Percentiles rank a stretch among this genome's conserved stretches.
Evolutionary conservation across 1,139 yeast genomes (phyloP).

Genomic region (Citeromyces hawaiiensis): DNA sequence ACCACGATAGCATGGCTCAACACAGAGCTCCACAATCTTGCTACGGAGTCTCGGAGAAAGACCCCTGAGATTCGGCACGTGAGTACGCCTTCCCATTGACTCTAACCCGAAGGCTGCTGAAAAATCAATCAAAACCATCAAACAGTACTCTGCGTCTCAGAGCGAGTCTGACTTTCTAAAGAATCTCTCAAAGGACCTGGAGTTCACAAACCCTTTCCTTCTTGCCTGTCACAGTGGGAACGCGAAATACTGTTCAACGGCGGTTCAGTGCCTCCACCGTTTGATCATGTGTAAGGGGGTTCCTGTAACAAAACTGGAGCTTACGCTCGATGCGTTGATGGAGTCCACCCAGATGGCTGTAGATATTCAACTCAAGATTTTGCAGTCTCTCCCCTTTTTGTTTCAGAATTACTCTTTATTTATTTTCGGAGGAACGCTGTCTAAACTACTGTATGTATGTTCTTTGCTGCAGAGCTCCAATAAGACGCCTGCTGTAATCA

Average conservation of each 20-base stretch:
- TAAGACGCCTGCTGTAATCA: constrained; percentile 67
- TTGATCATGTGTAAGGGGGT: constrained; percentile 38
- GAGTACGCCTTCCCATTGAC: constrained; percentile 6
- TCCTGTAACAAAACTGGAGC: constrained; percentile 35
- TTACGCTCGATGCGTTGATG: constrained; percentile 49
- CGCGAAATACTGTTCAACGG: constrained; percentile 56
- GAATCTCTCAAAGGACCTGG: constrained; percentile 27
- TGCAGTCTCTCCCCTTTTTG: constrained; percentile 71
- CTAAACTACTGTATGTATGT: constrained; percentile 55
- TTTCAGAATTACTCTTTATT: constrained; percentile 46
- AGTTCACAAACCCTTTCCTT: constrained; percentile 56
- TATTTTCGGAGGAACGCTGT: constrained; percentile 42
- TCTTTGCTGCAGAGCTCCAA: constrained; percentile 57
- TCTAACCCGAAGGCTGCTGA: constrained; percentile 37
- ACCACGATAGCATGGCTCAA: constrained; percentile 28
- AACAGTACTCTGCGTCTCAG: constrained; percentile 14
- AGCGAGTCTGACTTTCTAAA: constrained; percentile 17
- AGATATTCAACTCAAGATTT: constrained; percentile 78
- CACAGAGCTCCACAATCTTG: constrained; percentile 43
- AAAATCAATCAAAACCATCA: constrained; percentile 35
- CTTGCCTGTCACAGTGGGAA: constrained; percentile 64
- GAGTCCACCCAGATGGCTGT: constrained; percentile 68
- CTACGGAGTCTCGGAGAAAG: constrained; percentile 61
- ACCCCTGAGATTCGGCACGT: constrained; percentile 47
- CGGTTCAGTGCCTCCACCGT: constrained; percentile 57